Base-by-base conservation (phyloP, 2,329 filamentous ascomycete genomes). In the Apiospora marii region DNA sequence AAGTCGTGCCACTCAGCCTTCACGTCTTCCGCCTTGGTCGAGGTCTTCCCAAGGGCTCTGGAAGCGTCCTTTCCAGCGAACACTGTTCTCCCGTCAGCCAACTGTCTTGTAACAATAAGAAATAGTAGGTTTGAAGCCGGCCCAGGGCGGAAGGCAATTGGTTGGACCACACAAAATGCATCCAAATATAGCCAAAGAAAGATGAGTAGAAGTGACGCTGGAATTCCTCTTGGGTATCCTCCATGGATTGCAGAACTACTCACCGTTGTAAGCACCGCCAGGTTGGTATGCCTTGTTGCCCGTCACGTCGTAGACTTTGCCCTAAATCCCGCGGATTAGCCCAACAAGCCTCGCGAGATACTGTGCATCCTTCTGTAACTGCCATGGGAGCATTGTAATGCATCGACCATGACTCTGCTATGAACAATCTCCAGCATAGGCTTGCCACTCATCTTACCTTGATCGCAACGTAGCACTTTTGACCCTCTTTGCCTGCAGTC, bases 31-130 rank as follows among this genome's bases (percentile, higher is more conserved):
- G 88, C 83, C 82, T 98, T 97, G 69, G 95, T 91, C 10, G 95
- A 98, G 0, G 94, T 96, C 82, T 92, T 92, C 14, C 91, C 96
- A 1, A 99, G 89, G 8, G 95, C 96, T 74, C 94, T 91, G n/a
- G 96, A 98, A 37, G 96, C 93, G 80, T 99, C 97, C 81, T 97
- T 97, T 74, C 96, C 96, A 2, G 94, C 93, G 81, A 99, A 99
- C 27, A 98, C 96, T 99, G 77, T 58, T 64, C 49, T 68, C 19
- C 72, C 8, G 72, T 78, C 71, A 76, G 74, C 73, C 75, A 74
- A 73, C 75, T 30, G 8, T 4, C 53, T 37, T 7, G 34, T 19
- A 51, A 27, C 19, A 51, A 24, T 27, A 3, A n/a, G 46, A n/a
- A n/a, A 41, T 10, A 41, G 37, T 41, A 10, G 37, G 37, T 10